Conservation (phyloP, 2,329 filamentous ascomycete genomes). For the Zalaria obscura region DNA sequence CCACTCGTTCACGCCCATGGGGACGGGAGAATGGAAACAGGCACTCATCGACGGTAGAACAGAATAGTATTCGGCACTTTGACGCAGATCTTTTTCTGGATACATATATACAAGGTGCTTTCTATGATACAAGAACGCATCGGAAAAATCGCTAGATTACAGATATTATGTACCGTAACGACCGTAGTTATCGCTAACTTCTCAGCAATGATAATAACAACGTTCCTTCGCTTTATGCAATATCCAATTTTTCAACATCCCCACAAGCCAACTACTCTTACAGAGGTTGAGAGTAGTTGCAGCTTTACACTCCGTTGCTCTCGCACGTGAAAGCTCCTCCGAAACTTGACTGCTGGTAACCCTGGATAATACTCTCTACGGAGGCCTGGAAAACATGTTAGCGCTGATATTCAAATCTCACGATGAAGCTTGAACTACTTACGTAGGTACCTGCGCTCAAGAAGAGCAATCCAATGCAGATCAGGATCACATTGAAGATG, state of each 20-base stretch:
- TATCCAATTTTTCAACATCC: constrained; percentile 2
- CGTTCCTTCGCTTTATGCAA: too few relatives aligned
- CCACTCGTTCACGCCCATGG: too few relatives aligned
- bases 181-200: too few relatives aligned
- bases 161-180: too few relatives aligned
- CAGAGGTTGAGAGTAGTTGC: not conserved
- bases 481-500: constrained; percentile 58
- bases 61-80: too few relatives aligned
- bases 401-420: not conserved
- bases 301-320: constrained; percentile 39
- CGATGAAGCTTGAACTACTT: constrained; percentile 20
- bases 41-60: too few relatives aligned
- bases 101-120: too few relatives aligned
- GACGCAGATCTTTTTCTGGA: too few relatives aligned
- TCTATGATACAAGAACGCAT: too few relatives aligned
- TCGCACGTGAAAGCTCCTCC: constrained; percentile 62
- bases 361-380: constrained; percentile 60
- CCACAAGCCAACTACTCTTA: not conserved
- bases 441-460: constrained; percentile 70
- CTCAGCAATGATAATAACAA: too few relatives aligned
- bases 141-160: too few relatives aligned
- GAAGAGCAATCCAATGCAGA: constrained; percentile 66
- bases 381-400: constrained; percentile 19
- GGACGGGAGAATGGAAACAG: too few relatives aligned
- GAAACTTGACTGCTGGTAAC: constrained; percentile 51